Evolutionary conservation across 2,329 filamentous ascomycete species (phyloP), one percentile per base, ranked within the genome.

Genomic region (Cryphonectria carpinicola): DNA sequence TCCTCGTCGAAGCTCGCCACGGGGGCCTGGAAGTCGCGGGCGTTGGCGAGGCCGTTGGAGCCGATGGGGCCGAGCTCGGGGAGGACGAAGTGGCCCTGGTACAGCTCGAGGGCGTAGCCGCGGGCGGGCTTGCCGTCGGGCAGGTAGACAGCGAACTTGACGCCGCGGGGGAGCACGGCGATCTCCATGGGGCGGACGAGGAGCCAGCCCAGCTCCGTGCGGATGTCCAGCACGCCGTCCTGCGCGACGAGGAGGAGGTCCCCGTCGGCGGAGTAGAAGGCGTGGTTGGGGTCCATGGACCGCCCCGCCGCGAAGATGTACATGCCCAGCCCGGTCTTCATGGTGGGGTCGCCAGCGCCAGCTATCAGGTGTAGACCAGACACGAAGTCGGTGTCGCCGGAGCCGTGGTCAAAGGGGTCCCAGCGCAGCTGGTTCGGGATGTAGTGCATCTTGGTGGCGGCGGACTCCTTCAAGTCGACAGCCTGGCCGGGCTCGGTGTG

Each of bases 181-280:
- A 95, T 93, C 80, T 95, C 93, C 79, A 92, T 91, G 1, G 92
- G 92, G 68, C 92, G 87, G n/a, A 95, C 89, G 60, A 93, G 86
- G 7, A 95, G 82, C 77, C 86, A 88, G 62, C 93, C 93, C 64
- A 95, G 84, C 80, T 95, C 93, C 1, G 93, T 95, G 76, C 90
- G 88, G 73, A 95, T 91, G 76, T 95, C 92, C 54, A 95, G 82
- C 19, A 86, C 85, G 2, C 93, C 93, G 73, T 92, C 88, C 78
- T 95, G 93, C 1, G 91, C 86, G 19, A 95, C 91, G 73, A 95
- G 90, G 69, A 95, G 81, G 75, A 93, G 87, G 78, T 95, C 93
- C 17, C 93, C 93, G 77, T 95, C 93, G 0, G 93, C 91, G 4
- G 92, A 95, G 84, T 95, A 97, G 79, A 95, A 97, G 0, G 93